A percentile compares a stretch with the other conserved stretches of the same genome.
phyloP scores from a whole-genome alignment of 1,139 yeast species.

The Chernovozyma sophiae-reginae region DNA sequence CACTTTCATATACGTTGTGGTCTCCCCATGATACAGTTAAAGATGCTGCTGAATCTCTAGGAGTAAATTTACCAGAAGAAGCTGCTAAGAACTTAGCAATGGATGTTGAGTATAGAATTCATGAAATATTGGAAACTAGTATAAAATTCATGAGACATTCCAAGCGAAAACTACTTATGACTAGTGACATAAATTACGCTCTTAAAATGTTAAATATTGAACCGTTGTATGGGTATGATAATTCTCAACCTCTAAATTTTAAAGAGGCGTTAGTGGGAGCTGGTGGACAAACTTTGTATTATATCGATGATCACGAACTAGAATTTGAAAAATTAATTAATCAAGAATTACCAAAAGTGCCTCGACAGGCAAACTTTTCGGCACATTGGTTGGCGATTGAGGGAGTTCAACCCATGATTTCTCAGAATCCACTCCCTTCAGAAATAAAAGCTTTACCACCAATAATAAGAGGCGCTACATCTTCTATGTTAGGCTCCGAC shows the following conservation, averaged over 20 bases:
- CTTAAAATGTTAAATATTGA: slow-evolving; percentile 84
- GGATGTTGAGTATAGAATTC: slow-evolving; percentile 97
- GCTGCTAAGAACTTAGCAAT: slow-evolving; percentile 93
- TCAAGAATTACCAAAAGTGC: slow-evolving; percentile 93
- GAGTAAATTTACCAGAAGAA: slow-evolving; percentile 83
- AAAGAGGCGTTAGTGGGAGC: slow-evolving; percentile 85
- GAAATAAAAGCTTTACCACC: slow-evolving; percentile 69
- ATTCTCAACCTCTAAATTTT: slow-evolving; percentile 57
- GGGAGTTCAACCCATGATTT: slow-evolving; percentile 97
- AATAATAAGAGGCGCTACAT: slow-evolving; percentile 66
- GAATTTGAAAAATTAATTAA: slow-evolving; percentile 93
- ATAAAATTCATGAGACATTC: slow-evolving; percentile 94
- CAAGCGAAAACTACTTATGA: slow-evolving; percentile 75
- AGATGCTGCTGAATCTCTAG: slow-evolving; percentile 92
- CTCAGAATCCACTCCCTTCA: slow-evolving; percentile 87
- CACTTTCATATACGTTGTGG: slow-evolving; percentile 89
- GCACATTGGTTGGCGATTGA: slow-evolving; percentile 99
- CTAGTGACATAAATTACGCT: slow-evolving; percentile 80
- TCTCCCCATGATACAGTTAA: slow-evolving; percentile 96
- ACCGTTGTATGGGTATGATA: slow-evolving; percentile 75
- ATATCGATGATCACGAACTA: slow-evolving; percentile 84
- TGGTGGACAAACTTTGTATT: slow-evolving; percentile 87
- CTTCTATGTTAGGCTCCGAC: slow-evolving; percentile 42
- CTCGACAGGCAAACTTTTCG: slow-evolving; percentile 85
- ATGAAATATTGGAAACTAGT: slow-evolving; percentile 93